Evolutionary conservation across 2,329 filamentous ascomycete genomes (phyloP).

Genomic region (Pleoardoris graminearum): DNA sequence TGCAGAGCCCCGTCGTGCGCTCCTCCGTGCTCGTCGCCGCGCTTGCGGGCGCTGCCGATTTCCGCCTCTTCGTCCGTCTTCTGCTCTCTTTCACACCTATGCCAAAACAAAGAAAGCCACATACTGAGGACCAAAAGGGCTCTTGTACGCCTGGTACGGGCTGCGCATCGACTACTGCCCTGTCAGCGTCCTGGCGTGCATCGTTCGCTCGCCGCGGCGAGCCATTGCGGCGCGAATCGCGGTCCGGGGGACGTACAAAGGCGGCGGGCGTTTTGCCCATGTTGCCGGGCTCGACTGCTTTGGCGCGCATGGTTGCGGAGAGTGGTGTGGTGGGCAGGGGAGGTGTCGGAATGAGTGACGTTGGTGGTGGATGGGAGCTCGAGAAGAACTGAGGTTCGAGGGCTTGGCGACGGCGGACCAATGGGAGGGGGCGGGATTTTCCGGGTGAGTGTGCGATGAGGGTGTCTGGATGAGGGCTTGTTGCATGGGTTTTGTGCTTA

Average conservation of each 20-base stretch:
- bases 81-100: no score
- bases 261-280: conserved; percentile 35
- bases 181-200: conserved; percentile 17
- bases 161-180: conserved; percentile 35
- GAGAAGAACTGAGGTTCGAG: not conserved
- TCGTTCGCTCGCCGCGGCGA: not conserved
- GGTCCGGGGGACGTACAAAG: conserved; percentile 24
- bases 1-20: no score
- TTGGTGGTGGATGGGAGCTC: not conserved
- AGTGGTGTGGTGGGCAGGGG: not conserved
- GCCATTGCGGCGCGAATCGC: conserved; percentile 16
- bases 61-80: no score
- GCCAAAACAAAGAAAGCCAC: conserved; percentile 25
- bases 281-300: conserved; percentile 13
- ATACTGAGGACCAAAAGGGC: conserved; percentile 63
- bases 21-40: no score
- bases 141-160: conserved; percentile 56
- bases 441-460: not conserved
- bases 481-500: no score
- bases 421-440: not conserved
- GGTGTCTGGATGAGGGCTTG: not conserved
- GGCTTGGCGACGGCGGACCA: conserved; percentile 1
- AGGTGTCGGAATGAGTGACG: conserved; percentile 3
- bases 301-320: conserved; percentile 23
- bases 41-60: no score